Evolutionary conservation across 176 grass and related monocot species (phyloP), one percentile per base, ranked within the genome.

Genomic region (Hsuehochloa calcarea): DNA sequence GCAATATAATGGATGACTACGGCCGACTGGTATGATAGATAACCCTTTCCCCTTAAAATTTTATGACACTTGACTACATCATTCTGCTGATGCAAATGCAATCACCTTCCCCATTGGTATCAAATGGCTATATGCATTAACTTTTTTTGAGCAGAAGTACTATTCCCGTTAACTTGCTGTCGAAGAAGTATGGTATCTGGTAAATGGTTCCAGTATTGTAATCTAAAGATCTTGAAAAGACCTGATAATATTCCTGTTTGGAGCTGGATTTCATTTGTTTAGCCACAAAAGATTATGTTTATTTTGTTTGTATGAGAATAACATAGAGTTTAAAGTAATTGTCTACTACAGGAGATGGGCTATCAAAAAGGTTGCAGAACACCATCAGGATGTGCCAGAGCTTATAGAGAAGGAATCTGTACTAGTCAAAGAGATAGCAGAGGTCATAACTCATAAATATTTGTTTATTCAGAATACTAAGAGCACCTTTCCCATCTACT

Each of bases 261-360:
- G 26, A 79, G 20, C 64, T 72, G 16, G 54, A 63, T 50, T 49
- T 73, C 43, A 34, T 84, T 84, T 65, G 6, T 16, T 23, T 44
- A 27, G 22, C 43, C 65, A 14, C 70, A 61, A 49, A 72, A 49
- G 45, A 39, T 74, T 35, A 29, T 88, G 40, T 49, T 64, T 44
- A 52, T 70, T 85, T 69, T 74, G 39, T 68, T 41, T 13, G 26
- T 47, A 13, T 35, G 27, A 16, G 72, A 39, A 63, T 8, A 23
- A 41, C 17, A 49, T 31, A 13, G 2, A 67, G 26, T 44, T 62
- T 72, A 72, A 29, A 46, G 20, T 64, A 55, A 66, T 59, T 85
- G 29, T 75, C 26, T 93, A 31, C 41, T 74, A 75, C 84, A 95
- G 93, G 91, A 98, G 93, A 82, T 98, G 96, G 96, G 89, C 90